Conservation (phyloP, 2,329 filamentous ascomycete genomes). For the Colletotrichum trifolii region DNA sequence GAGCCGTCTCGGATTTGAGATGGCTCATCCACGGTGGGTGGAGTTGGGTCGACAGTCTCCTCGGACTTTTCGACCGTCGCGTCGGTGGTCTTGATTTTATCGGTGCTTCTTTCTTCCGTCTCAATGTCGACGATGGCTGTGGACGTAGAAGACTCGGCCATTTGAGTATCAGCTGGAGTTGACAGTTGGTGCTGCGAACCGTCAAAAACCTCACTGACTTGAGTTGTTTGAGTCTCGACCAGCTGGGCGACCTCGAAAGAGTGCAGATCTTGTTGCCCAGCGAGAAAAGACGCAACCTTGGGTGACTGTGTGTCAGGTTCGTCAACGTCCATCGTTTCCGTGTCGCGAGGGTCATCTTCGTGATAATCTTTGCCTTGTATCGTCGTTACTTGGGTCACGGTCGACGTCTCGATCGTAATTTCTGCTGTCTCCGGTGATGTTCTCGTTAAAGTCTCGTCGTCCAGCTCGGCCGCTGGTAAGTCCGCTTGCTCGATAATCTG, state of each 20-base stretch:
- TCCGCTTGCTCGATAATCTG: background rate
- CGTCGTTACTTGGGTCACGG: background rate
- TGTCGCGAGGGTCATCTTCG: background rate
- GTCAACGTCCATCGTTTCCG: constrained; percentile 27
- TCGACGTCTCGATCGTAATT: constrained; percentile 7
- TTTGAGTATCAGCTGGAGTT: constrained; percentile 26
- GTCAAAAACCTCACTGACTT: constrained; percentile 2
- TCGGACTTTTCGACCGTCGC: constrained; percentile 4
- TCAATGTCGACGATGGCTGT: constrained; percentile 21
- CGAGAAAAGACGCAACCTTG: constrained; percentile 12
- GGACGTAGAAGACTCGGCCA: constrained; percentile 8
- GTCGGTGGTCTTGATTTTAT: background rate
- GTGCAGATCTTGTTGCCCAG: constrained; percentile 5
- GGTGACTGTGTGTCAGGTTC: background rate
- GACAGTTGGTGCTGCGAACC: background rate
- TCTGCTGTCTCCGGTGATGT: background rate
- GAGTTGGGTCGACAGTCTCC: constrained; percentile 14
- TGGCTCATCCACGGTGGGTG: constrained; percentile 26
- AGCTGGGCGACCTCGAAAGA: constrained; percentile 9
- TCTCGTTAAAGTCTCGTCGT: background rate
- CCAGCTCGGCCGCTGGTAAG: background rate
- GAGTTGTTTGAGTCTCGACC: constrained; percentile 5
- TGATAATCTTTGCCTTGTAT: too few species aligned
- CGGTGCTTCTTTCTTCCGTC: constrained; percentile 26
- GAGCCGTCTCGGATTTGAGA: constrained; percentile 34